phyloP scores from a whole-genome alignment of 495 filamentous ascomycete species.

The Penicillium pulvis region DNA sequence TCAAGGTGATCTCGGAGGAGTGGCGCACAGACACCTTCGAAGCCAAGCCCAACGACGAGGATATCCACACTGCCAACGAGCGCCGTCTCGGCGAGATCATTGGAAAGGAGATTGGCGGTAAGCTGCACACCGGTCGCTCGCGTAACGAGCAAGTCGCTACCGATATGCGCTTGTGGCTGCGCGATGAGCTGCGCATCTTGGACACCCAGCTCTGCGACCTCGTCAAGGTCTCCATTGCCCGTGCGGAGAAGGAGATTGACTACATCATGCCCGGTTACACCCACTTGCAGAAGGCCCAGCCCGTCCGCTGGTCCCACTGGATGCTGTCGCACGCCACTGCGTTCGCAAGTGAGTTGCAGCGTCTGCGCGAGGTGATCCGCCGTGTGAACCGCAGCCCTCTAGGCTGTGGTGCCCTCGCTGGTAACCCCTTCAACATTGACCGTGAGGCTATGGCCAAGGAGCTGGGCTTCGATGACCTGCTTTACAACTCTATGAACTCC shows the following conservation, averaged over 20 bases:
- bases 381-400: constrained; percentile 80
- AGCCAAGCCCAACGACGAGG: constrained; percentile 52
- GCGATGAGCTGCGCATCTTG: constrained; percentile 73
- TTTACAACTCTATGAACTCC: constrained; percentile 82
- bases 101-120: constrained; percentile 82
- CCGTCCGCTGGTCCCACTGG: constrained; percentile 88
- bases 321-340: constrained; percentile 75
- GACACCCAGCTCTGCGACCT: constrained; percentile 69
- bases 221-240: constrained; percentile 67
- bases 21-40: constrained; percentile 59
- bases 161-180: constrained; percentile 91
- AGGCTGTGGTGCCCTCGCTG: constrained; percentile 85
- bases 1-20: constrained; percentile 71
- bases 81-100: constrained; percentile 87
- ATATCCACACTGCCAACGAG: constrained; percentile 95
- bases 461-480: constrained; percentile 79
- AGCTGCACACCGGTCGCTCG: constrained; percentile 89
- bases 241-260: constrained; percentile 79
- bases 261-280: constrained; percentile 72
- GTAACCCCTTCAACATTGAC: constrained; percentile 89
- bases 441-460: constrained; percentile 86
- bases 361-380: constrained; percentile 71
- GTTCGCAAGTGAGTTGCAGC: constrained; percentile 77
- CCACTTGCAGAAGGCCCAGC: constrained; percentile 89
- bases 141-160: constrained; percentile 94